Base-by-base conservation (phyloP, 2,329 filamentous ascomycete genomes). In the Biscogniauxia mediterranea region DNA sequence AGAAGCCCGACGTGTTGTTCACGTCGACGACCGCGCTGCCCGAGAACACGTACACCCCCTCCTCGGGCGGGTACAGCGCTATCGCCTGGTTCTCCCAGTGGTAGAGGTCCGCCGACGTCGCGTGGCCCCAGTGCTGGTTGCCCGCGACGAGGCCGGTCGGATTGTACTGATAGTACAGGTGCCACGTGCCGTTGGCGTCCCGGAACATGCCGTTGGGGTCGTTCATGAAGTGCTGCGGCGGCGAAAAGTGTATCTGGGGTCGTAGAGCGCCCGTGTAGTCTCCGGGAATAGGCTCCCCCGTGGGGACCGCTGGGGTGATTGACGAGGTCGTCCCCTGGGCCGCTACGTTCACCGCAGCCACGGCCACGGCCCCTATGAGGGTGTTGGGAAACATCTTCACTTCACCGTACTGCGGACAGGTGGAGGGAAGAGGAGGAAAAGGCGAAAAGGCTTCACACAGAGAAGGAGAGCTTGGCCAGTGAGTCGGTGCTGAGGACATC, bases 1-100 rank as follows among this genome's bases (percentile, higher is more conserved):
- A 89, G 76, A 89, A 87, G 1, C 86, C 86, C 15, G 85, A 88
- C 0, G 86, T 88, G 69, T 90, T 89, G 69, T 89, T 84, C 11
- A 72, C 72, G 68, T 90, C 87, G 21, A 86, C 75, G 0, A 89
- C 85, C 6, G 78, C 80, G 54, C 82, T 86, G 23, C 85, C 83
- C 0, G 80, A 82, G 64, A 81, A 85, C 52, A 84, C 80, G 58
- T 74, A 79, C 13, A 77, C 74, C 0, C 72, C 75, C 19, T 80
- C 70, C 26, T 79, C 75, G 0, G 78, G 75, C 0, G 82, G 81
- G 53, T 77, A 84, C 3, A 90, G 75, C 9, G 86, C 86, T 64
- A 89, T 85, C 5, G 83, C 82, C 68, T 89, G 86, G 64, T 89
- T 88, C 1, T 76, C 77, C 87, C 87, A 90, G 61, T 83, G 82